Percentiles rank a stretch among this genome's conserved stretches.
Evolutionary conservation across 2,329 filamentous ascomycete species (phyloP).

Genomic region (Scedosporium dehoogii): DNA sequence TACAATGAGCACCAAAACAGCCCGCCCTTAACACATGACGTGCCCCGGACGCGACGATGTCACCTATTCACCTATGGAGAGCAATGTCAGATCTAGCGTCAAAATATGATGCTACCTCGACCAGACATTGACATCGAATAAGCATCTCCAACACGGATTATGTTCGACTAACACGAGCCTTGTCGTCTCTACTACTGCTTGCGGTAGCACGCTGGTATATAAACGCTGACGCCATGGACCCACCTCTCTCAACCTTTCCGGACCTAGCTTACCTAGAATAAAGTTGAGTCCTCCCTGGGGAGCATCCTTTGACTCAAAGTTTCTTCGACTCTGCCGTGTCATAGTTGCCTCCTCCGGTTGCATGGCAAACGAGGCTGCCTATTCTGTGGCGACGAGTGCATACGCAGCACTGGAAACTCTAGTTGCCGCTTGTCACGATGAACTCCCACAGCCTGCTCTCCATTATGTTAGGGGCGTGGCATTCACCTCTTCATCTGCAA

Average conservation of each 20-base stretch:
- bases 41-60: background rate
- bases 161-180: background rate
- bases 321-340: background rate
- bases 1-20: background rate
- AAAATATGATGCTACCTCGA: background rate
- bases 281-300: background rate
- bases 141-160: background rate
- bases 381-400: background rate
- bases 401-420: background rate
- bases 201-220: background rate
- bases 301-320: background rate
- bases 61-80: background rate
- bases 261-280: background rate
- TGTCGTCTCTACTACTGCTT: background rate
- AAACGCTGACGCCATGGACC: background rate
- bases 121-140: background rate
- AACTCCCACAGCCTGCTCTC: slow-evolving; percentile 12
- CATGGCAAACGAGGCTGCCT: background rate
- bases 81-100: background rate
- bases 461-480: slow-evolving; percentile 17
- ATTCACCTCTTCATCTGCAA: slow-evolving; percentile 19
- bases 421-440: background rate
- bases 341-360: background rate
- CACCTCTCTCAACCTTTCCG: background rate
- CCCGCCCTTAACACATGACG: background rate